Percentiles rank a stretch among this genome's conserved stretches.
phyloP scores from a whole-genome alignment of 768 basidiomycete genomes.

The Tulasnella sp. region DNA sequence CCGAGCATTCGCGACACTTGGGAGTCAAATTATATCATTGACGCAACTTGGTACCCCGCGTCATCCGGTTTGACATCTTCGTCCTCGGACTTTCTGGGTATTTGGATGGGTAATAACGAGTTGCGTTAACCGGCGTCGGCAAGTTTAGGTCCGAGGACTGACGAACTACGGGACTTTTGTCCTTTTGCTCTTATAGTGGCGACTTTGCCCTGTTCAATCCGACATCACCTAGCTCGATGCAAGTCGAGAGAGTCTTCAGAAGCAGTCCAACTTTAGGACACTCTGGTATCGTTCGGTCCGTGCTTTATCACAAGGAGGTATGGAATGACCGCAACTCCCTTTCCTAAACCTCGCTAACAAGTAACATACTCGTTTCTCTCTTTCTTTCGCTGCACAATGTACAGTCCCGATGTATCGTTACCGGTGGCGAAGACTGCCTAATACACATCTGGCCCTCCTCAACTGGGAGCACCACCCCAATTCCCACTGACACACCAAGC shows the following conservation, averaged over 20 bases:
- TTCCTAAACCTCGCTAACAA: not conserved
- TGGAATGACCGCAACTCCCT: not conserved
- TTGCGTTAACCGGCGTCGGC: constrained; percentile 24
- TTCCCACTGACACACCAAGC: not conserved
- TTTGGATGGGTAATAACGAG: constrained; percentile 35
- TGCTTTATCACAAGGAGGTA: constrained; percentile 36
- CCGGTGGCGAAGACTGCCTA: constrained; percentile 39
- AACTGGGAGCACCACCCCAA: not conserved
- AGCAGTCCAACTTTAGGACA: constrained; percentile 34
- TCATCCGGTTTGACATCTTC: not conserved
- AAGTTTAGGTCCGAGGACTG: not conserved
- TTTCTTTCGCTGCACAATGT: not conserved
- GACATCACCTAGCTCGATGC: constrained; percentile 26
- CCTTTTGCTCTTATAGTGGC: constrained; percentile 31
- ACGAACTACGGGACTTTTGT: not conserved
- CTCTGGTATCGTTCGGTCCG: constrained; percentile 39
- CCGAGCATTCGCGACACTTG: constrained; percentile 34
- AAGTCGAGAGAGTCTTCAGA: constrained; percentile 33
- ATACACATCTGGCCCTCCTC: constrained; percentile 32
- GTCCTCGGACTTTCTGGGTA: constrained; percentile 10
- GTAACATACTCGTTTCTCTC: too few species aligned
- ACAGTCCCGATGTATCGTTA: constrained; percentile 34
- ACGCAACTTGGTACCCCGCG: constrained; percentile 34
- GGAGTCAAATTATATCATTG: constrained; percentile 42
- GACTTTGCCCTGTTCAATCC: constrained; percentile 36